Base-by-base conservation (phyloP, 331 rosid genomes). In the Malus hybrid region DNA sequence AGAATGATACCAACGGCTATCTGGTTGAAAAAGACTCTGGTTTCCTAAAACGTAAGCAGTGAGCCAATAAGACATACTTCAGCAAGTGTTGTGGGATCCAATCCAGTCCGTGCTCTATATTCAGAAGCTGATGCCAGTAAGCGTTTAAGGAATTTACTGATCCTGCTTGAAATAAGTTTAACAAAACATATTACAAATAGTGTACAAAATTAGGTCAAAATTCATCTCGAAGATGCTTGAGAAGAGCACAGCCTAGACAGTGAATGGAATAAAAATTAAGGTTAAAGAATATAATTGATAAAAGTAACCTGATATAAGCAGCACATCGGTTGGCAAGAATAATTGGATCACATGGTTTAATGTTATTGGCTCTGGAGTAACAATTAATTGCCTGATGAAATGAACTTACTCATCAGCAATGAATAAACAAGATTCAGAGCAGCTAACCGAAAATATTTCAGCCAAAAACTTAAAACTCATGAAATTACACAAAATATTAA, bases 1-100 rank as follows among this genome's bases (percentile, higher is more conserved):
- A 81, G 76, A 73, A 63, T 80, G 75, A 55, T 67, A 29, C 60
- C 31, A 75, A 67, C 6, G 27, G 71, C 79, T 75, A 33, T 65
- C 68, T 27, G 72, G 77, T 73, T 76, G 72, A 73, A 32, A 39
- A 69, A 81, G 32, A 65, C 69, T 46, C 22, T 73, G 65, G 39
- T 67, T 10, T 57, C 78, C 60, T 65, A 67, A 78, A 54, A 66
- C 33, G 28, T 39, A 73, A 67, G 60, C 57, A 71, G 71, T 77
- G 64, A 83, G 33, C 34, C 66, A 78, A 52, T 44, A 46, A 74
- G 71, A 84, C 86, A 77, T 90, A 90, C 99, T 84, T 92, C 96
- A 74, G 97, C 97, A 88, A 86, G 97, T 72, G 86, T 90, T 65
- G 97, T 89, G 79, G 99, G 96, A 84, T 95, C 99, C 88, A 95